Evolutionary conservation across 2,329 filamentous ascomycete genomes (phyloP).

Genomic region (Biscogniauxia mediterranea): DNA sequence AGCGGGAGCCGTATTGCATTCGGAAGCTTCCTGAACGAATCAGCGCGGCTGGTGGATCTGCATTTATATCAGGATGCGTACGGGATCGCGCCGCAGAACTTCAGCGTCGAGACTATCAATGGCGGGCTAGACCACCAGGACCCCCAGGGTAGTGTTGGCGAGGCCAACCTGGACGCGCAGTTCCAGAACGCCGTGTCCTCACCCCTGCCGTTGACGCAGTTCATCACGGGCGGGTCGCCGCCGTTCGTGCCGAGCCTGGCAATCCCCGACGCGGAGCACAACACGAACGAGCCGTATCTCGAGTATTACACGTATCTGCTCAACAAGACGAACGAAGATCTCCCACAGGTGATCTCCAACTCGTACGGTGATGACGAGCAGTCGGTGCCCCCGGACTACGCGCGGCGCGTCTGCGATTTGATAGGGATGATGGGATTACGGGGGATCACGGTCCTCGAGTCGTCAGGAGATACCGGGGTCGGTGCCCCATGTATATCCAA

Average conservation of each 20-base stretch:
- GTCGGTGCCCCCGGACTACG: conserved; percentile 57
- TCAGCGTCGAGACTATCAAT: conserved; percentile 40
- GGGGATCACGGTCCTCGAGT: conserved; percentile 61
- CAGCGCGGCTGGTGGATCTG: conserved; percentile 46
- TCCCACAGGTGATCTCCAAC: conserved; percentile 61
- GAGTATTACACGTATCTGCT: conserved; percentile 62
- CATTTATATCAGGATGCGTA: conserved; percentile 35
- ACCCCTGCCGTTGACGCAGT: conserved; percentile 22
- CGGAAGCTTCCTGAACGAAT: conserved; percentile 50
- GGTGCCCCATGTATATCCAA: conserved; percentile 47
- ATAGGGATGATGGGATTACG: conserved; percentile 63
- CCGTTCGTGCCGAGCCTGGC: conserved; percentile 20
- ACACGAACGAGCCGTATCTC: conserved; percentile 67
- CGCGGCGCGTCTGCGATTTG: conserved; percentile 55
- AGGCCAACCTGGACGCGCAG: conserved; percentile 21
- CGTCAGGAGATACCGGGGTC: conserved; percentile 57
- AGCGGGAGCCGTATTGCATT: conserved; percentile 50
- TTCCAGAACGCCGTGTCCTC: conserved; percentile 17
- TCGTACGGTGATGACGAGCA: conserved; percentile 70
- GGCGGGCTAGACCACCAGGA: conserved; percentile 41
- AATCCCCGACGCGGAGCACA: conserved; percentile 28
- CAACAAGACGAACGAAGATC: conserved; percentile 44
- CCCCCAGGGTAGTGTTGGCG: conserved; percentile 15
- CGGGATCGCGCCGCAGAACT: conserved; percentile 43
- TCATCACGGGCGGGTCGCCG: conserved; percentile 17